Percentiles rank a stretch among this genome's conserved stretches.
These are phyloP conservation scores for Pythium sukuiense DNA, from an alignment of 352 stramenopile genomes.

Conservation along the genomic window DNA sequence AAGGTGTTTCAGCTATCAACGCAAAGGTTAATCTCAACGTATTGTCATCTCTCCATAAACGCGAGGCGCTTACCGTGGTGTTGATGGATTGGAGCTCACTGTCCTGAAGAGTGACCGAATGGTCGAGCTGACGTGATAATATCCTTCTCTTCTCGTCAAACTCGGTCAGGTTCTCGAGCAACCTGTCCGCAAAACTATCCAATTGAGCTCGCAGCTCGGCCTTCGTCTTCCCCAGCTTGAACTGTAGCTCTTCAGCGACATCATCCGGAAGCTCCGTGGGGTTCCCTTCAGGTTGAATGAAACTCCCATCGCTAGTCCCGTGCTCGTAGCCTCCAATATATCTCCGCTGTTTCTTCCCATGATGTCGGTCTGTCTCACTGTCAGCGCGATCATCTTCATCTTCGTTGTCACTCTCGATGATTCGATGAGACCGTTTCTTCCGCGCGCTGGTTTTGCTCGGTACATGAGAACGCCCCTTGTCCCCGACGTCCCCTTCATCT, in stretches of 20 bases:
- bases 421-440: slow-evolving; percentile 33
- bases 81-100: slow-evolving; percentile 33
- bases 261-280: slow-evolving; percentile 72
- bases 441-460: slow-evolving; percentile 9
- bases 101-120: slow-evolving; percentile 25
- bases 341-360: slow-evolving; percentile 28
- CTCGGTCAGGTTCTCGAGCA: slow-evolving; percentile 46
- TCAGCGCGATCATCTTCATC: slow-evolving; percentile 11
- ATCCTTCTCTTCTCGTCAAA: slow-evolving; percentile 36
- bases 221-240: slow-evolving; percentile 48
- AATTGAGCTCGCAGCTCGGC: slow-evolving; percentile 39
- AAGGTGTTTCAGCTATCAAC: slow-evolving; percentile 36
- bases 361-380: not conserved
- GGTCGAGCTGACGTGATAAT: slow-evolving; percentile 28
- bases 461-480: not conserved
- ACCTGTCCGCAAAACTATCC: slow-evolving; percentile 27
- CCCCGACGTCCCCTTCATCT: not conserved
- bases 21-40: too few relatives aligned
- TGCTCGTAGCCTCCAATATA: slow-evolving; percentile 81
- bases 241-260: slow-evolving; percentile 56
- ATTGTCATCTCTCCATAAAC: too few relatives aligned
- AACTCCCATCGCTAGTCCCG: slow-evolving; percentile 46
- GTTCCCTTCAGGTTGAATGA: slow-evolving; percentile 87
- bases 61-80: slow-evolving; percentile 6
- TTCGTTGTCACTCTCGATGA: slow-evolving; percentile 42